These are phyloP conservation scores for Ensete glaucum DNA, from an alignment of 176 grass and related monocot species.

Conservation along the genomic window DNA sequence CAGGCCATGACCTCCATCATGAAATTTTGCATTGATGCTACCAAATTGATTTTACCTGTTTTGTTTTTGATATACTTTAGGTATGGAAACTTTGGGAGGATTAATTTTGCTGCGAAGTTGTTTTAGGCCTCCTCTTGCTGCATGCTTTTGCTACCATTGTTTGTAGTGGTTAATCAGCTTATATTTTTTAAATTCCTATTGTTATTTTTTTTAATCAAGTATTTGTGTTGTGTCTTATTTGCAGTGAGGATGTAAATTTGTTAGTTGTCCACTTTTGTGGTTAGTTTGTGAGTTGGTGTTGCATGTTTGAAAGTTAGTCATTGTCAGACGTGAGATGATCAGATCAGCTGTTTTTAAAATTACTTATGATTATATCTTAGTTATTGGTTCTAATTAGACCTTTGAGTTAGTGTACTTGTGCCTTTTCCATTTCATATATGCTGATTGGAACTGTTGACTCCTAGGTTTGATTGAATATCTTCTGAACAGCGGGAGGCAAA, in stretches of 20 bases:
- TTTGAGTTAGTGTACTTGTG: background rate
- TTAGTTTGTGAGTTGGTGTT: too few relatives aligned
- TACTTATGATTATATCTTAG: background rate
- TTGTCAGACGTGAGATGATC: too few relatives aligned
- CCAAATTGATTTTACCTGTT: background rate
- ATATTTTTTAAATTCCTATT: too few relatives aligned
- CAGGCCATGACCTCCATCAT: background rate
- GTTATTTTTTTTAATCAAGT: too few relatives aligned
- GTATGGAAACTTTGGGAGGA: background rate
- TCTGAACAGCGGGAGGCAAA: constrained; percentile 59
- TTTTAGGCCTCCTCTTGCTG: background rate
- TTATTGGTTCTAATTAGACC: background rate
- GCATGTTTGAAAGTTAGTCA: too few relatives aligned
- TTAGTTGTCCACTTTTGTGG: too few relatives aligned
- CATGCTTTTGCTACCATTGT: background rate
- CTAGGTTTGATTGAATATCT: constrained; percentile 75
- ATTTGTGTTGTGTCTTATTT: too few relatives aligned
- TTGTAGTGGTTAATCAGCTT: background rate
- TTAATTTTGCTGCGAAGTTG: background rate
- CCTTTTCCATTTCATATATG: background rate
- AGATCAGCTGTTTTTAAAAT: too few relatives aligned
- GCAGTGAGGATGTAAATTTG: too few relatives aligned
- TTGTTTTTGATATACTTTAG: background rate
- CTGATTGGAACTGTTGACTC: background rate
- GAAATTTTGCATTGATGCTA: background rate